These are phyloP conservation scores for Sarcomyxa edulis DNA, from an alignment of 768 basidiomycete species.

Conservation along the genomic window DNA sequence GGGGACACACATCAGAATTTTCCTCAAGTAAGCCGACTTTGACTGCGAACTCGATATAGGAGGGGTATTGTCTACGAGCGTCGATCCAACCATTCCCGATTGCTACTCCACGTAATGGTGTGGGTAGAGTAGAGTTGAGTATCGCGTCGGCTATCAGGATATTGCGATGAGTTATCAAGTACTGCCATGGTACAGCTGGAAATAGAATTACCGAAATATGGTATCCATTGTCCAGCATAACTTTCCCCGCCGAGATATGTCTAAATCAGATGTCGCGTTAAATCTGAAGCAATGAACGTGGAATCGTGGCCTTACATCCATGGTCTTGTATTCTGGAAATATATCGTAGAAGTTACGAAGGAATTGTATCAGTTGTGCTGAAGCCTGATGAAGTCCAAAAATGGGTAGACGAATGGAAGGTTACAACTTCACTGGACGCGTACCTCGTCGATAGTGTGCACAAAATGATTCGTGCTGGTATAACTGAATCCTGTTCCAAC, in stretches of 20 bases:
- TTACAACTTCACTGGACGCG: conserved; percentile 3
- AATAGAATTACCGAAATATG: conserved; percentile 70
- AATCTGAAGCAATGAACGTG: conserved; percentile 2
- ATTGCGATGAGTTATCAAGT: conserved; percentile 4
- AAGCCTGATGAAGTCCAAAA: conserved; percentile 43
- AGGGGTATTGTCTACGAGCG: conserved; percentile 78
- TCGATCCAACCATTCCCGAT: conserved; percentile 99
- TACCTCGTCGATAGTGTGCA: conserved; percentile 72
- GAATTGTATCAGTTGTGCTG: conserved; percentile 78
- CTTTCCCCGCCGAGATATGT: conserved; percentile 96
- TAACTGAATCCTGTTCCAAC: conserved; percentile 95
- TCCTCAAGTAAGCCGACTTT: conserved; percentile 74
- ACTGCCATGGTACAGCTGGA: neutral
- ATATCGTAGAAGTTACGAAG: conserved; percentile 82
- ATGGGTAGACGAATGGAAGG: neutral
- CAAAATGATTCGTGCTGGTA: conserved; percentile 78
- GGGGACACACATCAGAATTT: conserved; percentile 55
- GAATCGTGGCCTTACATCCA: conserved; percentile 61
- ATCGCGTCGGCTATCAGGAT: conserved; percentile 66
- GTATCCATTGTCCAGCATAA: conserved; percentile 97
- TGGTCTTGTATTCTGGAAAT: conserved; percentile 80
- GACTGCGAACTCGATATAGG: conserved; percentile 83
- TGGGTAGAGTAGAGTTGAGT: conserved; percentile 50
- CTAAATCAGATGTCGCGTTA: conserved; percentile 34
- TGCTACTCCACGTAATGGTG: conserved; percentile 72